These are phyloP conservation scores for Lagenaria siceraria DNA, from an alignment of 306 rosid genomes.

Conservation along the genomic window DNA sequence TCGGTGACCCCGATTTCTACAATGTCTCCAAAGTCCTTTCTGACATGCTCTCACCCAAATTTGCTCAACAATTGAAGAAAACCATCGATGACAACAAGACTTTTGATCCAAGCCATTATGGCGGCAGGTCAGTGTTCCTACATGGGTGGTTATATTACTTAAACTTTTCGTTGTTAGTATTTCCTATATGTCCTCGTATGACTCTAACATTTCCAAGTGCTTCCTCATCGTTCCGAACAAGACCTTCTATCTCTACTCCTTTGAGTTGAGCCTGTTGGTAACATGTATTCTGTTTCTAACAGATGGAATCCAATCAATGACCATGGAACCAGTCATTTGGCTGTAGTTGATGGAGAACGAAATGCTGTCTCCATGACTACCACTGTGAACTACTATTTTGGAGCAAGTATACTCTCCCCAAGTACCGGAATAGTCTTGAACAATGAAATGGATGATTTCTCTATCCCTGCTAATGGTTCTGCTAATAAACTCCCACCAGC, in stretches of 20 bases:
- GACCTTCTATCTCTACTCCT: neutral
- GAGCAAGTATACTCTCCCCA: conserved; percentile 47
- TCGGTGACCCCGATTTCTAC: conserved; percentile 76
- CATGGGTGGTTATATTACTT: neutral
- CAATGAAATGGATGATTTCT: conserved; percentile 90
- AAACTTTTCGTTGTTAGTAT: neutral
- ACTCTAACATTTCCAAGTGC: neutral
- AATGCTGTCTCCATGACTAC: conserved; percentile 78
- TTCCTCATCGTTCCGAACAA: neutral
- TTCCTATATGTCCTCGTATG: neutral
- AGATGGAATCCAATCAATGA: conserved; percentile 76
- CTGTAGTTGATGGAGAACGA: conserved; percentile 36
- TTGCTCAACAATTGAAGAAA: conserved; percentile 44
- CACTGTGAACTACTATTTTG: conserved; percentile 60
- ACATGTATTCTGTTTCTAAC: neutral
- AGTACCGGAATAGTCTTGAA: conserved; percentile 77
- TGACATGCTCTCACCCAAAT: conserved; percentile 65
- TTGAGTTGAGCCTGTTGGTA: neutral
- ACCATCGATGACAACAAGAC: conserved; percentile 55
- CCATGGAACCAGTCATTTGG: conserved; percentile 77
- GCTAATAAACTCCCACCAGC: conserved; percentile 47
- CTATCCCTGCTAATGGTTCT: conserved; percentile 42
- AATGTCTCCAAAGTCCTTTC: conserved; percentile 42
- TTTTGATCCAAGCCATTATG: conserved; percentile 51
- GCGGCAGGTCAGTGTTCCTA: conserved; percentile 46